phyloP scores from a whole-genome alignment of 202 grass and related monocot species.

The Bolboschoenoplectus hybrid region DNA sequence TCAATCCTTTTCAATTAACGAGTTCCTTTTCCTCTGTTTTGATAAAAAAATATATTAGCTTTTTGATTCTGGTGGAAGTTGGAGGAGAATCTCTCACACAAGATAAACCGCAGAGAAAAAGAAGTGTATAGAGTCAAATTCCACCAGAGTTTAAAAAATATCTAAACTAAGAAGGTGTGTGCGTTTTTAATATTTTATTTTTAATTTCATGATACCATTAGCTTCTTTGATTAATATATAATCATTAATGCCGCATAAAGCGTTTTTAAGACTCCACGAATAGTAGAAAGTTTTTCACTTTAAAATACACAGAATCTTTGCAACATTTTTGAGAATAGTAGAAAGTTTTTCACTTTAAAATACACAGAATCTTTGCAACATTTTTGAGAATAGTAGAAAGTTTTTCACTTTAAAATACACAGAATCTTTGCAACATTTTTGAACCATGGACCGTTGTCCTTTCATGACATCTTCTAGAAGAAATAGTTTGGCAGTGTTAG shows the following conservation, averaged over 20 bases:
- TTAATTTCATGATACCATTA: not conserved
- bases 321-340: not conserved
- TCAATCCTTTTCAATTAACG: not conserved
- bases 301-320: not conserved
- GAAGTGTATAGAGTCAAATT: conserved; percentile 5
- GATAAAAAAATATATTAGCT: not conserved
- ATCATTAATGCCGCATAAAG: conserved; percentile 21
- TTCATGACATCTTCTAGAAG: conserved; percentile 9
- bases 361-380: not conserved
- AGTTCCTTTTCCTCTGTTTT: not conserved
- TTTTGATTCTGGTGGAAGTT: not conserved
- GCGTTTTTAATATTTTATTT: not conserved
- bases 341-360: not conserved
- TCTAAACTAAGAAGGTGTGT: not conserved
- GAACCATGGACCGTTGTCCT: not conserved
- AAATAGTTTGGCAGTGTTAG: not conserved
- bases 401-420: not conserved
- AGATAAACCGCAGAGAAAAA: not conserved
- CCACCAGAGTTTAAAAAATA: not conserved
- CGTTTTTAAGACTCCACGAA: not conserved
- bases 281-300: not conserved
- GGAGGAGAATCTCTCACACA: conserved; percentile 4
- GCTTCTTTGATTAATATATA: not conserved
- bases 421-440: not conserved
- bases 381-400: not conserved